Percentiles rank a stretch among this genome's conserved stretches.
Evolutionary conservation across 345 rosid species (phyloP).

Genomic region (Pugionium dolabratum): DNA sequence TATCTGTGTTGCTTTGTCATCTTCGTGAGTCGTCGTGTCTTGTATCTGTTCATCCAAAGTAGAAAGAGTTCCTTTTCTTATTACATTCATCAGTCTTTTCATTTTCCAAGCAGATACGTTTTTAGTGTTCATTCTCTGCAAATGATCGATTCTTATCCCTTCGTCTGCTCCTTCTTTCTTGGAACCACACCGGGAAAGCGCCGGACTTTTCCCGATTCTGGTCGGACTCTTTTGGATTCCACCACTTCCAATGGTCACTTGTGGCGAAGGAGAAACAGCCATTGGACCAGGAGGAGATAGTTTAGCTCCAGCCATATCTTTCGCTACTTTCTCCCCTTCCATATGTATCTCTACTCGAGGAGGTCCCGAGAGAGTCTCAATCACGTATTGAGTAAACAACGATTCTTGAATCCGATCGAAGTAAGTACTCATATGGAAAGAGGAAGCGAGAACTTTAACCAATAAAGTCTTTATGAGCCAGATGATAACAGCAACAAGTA

Average conservation of each 20-base stretch:
- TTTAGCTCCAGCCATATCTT: slow-evolving; percentile 46
- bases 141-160: slow-evolving; percentile 66
- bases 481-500: slow-evolving; percentile 63
- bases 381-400: slow-evolving; percentile 72
- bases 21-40: slow-evolving; percentile 47
- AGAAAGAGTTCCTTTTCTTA: slow-evolving; percentile 67
- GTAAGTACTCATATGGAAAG: slow-evolving; percentile 85
- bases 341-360: slow-evolving; percentile 60
- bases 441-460: slow-evolving; percentile 90
- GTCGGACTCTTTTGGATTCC: slow-evolving; percentile 45
- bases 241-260: slow-evolving; percentile 48
- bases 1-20: slow-evolving; percentile 64
- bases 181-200: slow-evolving; percentile 49
- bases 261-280: slow-evolving; percentile 41
- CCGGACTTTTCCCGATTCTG: slow-evolving; percentile 49
- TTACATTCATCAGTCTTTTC: slow-evolving; percentile 75
- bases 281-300: slow-evolving; percentile 50
- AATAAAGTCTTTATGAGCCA: slow-evolving; percentile 83
- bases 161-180: slow-evolving; percentile 43
- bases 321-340: slow-evolving; percentile 51
- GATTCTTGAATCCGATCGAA: slow-evolving; percentile 93
- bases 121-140: slow-evolving; percentile 72
- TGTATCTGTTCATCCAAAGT: slow-evolving; percentile 81
- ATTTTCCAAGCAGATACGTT: slow-evolving; percentile 98
- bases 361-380: slow-evolving; percentile 81